Base-by-base conservation (phyloP, 2,329 filamentous ascomycete species). In the Didymella pinodella region DNA sequence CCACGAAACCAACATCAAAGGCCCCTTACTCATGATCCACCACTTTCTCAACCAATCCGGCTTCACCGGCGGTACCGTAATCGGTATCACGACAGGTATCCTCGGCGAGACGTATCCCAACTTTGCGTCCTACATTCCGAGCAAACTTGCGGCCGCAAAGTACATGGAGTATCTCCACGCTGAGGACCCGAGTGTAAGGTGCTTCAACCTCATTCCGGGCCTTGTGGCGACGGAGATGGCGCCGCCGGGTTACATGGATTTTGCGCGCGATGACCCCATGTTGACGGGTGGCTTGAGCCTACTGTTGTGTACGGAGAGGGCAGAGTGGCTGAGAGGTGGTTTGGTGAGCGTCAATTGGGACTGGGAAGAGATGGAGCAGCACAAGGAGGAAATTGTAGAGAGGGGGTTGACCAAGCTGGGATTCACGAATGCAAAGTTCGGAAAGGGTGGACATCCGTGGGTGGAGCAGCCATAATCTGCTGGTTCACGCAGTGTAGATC, bases 381-480 rank as follows among this genome's bases (percentile, higher is more conserved):
- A 69, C 55, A 67, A 60, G 49, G 63, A 70, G 8, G 70, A 73
- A 51, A 71, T 74, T 54, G 44, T 70, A 8, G 58, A 68, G 16
- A 64, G 59, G 29, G 62, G 70, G 28, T 49, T 72, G 46, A 54
- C 73, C 51, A 73, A 67, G 55, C 31, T 65, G 48, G 60, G 48
- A 0, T 63, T 58, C 43, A 54, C 64, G 18, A 49, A 49, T 20
- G 65, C 60, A 26, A 54, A 54, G 46, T 54, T 68, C 29, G 57
- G 64, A 7, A 56, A 58, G 16, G 45, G 57, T 2, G 62, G 62
- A 8, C 56, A 66, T 53, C 53, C 48, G 12, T 67, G 61, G 61
- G 47, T 20, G 44, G 26, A 10, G 43, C n/a, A 40, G 18, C n/a
- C 36, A n/a, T 40, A 4, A n/a, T 18, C 2, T 20, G 36, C 11